phyloP scores from a whole-genome alignment of 148 eudicot species.

The Tetragonia tetragonoides region DNA sequence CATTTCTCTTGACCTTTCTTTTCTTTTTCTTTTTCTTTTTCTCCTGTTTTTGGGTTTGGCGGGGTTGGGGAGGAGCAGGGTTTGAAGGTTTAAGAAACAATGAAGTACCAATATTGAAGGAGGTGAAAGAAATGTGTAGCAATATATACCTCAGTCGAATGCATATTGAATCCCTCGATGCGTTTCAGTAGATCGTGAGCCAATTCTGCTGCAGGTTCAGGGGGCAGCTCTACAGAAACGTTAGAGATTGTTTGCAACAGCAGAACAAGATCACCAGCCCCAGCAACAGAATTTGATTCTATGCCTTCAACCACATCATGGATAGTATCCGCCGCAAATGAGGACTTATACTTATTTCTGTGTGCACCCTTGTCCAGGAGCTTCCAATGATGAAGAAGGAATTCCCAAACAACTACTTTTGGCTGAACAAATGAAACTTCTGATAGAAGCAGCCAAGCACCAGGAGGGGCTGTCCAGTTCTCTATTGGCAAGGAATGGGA shows the following conservation, averaged over 20 bases:
- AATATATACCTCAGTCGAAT: constrained; percentile 76
- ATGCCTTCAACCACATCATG: constrained; percentile 35
- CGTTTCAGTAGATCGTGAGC: constrained; percentile 81
- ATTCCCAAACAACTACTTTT: constrained; percentile 80
- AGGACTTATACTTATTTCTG: constrained; percentile 30
- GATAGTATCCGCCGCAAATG: constrained; percentile 25
- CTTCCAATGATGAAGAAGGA: constrained; percentile 91
- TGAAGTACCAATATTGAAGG: not conserved
- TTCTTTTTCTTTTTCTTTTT: not conserved
- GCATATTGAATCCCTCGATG: constrained; percentile 81
- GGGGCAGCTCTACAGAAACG: constrained; percentile 78
- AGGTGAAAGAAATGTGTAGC: not conserved
- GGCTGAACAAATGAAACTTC: constrained; percentile 74
- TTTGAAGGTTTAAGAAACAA: not conserved
- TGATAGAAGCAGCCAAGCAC: constrained; percentile 90
- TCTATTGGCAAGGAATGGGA: constrained; percentile 65
- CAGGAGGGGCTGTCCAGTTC: constrained; percentile 96
- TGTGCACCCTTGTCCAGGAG: constrained; percentile 66
- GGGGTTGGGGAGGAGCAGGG: not conserved
- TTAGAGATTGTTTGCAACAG: constrained; percentile 87
- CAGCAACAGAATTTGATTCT: constrained; percentile 57
- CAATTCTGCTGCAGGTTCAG: constrained; percentile 94
- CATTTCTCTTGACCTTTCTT: not conserved
- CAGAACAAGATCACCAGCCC: constrained; percentile 90
- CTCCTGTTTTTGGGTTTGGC: not conserved